phyloP scores from a whole-genome alignment of 345 rosid genomes.

The Populus ilicifolia region DNA sequence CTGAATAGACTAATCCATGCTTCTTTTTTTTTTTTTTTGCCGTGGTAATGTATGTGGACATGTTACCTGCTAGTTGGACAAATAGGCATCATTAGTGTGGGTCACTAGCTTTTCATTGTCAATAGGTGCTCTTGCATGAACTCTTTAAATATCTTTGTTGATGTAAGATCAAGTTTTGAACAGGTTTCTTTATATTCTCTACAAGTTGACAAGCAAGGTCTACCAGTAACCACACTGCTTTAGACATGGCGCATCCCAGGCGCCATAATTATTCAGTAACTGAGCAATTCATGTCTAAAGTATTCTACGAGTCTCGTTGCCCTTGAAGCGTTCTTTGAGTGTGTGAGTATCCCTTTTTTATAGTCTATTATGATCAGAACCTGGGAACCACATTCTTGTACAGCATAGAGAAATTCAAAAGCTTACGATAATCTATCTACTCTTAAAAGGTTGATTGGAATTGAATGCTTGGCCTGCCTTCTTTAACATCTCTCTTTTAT shows the following conservation, averaged over 20 bases:
- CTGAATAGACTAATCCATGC: neutral
- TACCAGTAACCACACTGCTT: neutral
- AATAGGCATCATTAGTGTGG: neutral
- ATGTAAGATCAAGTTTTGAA: neutral
- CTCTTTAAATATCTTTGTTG: neutral
- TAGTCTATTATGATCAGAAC: neutral
- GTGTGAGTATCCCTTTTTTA: neutral
- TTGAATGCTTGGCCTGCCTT: neutral
- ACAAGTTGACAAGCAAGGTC: neutral
- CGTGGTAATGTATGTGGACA: neutral
- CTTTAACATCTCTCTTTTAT: neutral
- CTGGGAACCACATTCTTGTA: neutral
- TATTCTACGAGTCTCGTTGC: neutral
- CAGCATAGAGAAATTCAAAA: neutral
- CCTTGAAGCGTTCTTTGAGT: neutral
- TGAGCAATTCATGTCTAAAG: neutral
- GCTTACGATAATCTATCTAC: neutral
- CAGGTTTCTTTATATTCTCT: neutral
- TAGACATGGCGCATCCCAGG: neutral
- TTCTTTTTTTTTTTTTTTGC: neutral
- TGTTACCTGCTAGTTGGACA: slow-evolving; percentile 6
- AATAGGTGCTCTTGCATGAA: neutral
- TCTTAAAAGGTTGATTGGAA: neutral
- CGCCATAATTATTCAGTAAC: neutral
- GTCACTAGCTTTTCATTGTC: neutral